phyloP scores from a whole-genome alignment of 768 basidiomycete species.

The Pluteus cervinus region DNA sequence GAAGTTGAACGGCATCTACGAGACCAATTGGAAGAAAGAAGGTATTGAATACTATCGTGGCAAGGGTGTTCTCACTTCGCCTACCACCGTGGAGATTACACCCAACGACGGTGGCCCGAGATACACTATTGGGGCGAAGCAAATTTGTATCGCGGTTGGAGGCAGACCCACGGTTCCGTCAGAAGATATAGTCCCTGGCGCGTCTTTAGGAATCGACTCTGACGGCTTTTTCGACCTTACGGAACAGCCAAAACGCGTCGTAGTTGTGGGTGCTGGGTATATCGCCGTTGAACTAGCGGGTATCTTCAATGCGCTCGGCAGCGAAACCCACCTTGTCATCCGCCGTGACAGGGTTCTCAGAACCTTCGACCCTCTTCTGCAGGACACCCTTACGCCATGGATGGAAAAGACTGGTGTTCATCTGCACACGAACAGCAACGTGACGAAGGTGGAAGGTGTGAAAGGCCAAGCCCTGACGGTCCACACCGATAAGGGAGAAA shows the following conservation, averaged over 20 bases:
- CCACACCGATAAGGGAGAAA: constrained; percentile 67
- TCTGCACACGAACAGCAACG: constrained; percentile 72
- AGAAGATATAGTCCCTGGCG: constrained; percentile 81
- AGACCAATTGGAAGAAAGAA: constrained; percentile 81
- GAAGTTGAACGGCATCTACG: constrained; percentile 86
- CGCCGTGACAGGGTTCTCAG: constrained; percentile 86
- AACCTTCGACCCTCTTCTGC: constrained; percentile 85
- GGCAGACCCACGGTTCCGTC: constrained; percentile 77
- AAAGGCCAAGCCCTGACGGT: constrained; percentile 72
- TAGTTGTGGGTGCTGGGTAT: constrained; percentile 94
- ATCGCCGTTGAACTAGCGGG: constrained; percentile 98
- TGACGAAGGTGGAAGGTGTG: constrained; percentile 70
- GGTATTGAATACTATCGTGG: constrained; percentile 85
- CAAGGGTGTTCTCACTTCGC: constrained; percentile 63
- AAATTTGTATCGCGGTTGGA: constrained; percentile 82
- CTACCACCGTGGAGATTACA: constrained; percentile 68
- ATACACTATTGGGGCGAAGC: constrained; percentile 70
- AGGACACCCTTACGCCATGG: constrained; percentile 80
- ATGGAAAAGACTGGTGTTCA: constrained; percentile 94
- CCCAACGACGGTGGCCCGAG: constrained; percentile 53
- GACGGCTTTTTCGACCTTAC: constrained; percentile 96
- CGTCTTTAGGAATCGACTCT: constrained; percentile 83
- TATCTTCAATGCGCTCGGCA: constrained; percentile 84
- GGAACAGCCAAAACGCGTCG: constrained; percentile 88
- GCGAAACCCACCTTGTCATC: constrained; percentile 90